Percentiles rank a stretch among this genome's conserved stretches.
Evolutionary conservation across 768 basidiomycete genomes (phyloP).

Genomic region (Saitozyma sp.): DNA sequence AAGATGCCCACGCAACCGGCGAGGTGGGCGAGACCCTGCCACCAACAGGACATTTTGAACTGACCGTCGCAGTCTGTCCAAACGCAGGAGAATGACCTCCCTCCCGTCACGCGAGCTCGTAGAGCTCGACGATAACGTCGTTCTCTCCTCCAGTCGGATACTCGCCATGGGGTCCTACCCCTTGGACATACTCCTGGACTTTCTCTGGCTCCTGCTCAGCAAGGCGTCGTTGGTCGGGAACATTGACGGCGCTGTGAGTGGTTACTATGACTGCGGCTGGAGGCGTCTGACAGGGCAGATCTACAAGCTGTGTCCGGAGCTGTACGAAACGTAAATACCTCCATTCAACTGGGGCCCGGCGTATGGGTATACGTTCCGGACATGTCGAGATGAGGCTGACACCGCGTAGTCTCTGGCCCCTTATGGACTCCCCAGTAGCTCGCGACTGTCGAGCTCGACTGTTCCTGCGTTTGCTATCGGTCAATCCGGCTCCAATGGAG

Average conservation of each 20-base stretch:
- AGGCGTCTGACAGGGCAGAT: not conserved
- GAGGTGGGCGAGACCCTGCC: slow-evolving; percentile 9
- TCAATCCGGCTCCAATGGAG: slow-evolving; percentile 24
- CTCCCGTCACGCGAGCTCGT: too few species aligned
- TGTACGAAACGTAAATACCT: slow-evolving; percentile 22
- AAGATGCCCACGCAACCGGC: slow-evolving; percentile 18
- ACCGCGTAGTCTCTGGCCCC: slow-evolving; percentile 26
- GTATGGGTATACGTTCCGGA: not conserved
- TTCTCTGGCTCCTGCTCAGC: slow-evolving; percentile 37
- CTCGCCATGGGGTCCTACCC: slow-evolving; percentile 10
- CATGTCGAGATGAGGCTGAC: not conserved
- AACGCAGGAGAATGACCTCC: too few species aligned
- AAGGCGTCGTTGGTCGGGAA: slow-evolving; percentile 19
- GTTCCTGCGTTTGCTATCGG: slow-evolving; percentile 20
- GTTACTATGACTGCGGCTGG: not conserved
- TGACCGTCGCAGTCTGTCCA: too few species aligned
- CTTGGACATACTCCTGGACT: slow-evolving; percentile 26
- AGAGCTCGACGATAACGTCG: slow-evolving; percentile 14
- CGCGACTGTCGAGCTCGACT: slow-evolving; percentile 17
- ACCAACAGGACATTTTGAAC: too few species aligned
- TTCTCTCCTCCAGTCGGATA: slow-evolving; percentile 15
- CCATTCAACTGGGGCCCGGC: too few species aligned
- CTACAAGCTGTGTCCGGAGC: not conserved
- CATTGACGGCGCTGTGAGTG: slow-evolving; percentile 32
- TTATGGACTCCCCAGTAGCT: slow-evolving; percentile 17